Base-by-base conservation (phyloP, 441 rosid species). In the Capsella rubella region DNA sequence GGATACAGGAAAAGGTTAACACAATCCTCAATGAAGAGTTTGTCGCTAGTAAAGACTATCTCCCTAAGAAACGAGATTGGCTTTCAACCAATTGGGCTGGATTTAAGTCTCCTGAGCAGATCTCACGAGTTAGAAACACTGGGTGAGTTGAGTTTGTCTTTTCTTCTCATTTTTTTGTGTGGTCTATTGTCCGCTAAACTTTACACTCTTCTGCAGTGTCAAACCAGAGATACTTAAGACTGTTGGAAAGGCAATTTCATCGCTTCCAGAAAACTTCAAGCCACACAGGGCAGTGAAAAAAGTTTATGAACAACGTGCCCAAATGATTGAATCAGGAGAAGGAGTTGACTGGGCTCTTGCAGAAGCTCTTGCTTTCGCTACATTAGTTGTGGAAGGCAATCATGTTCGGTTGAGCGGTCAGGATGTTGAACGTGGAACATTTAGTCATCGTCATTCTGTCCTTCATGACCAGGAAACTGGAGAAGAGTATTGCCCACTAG, bases 361-460 rank as follows among this genome's bases (percentile, higher is more conserved):
- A 15, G 99, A 95, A 74, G 96, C 99, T 28, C 97, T 95, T 80
- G 97, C 97, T 42, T 91, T 95, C 70, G 97, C 95, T 67, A 91
- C 98, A 21, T 84, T 95, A 70, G 71, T 95, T 42, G 86, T 87
- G 50, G 99, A 95, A 86, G 99, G 99, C 66, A 93, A 95, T 79
- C 99, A 93, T 81, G 99, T 95, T 64, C 86, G 99, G 39, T 80
- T 95, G 89, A 95, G 99, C 27, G 99, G 98, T 35, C 99, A 96
- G 82, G 99, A 96, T 84, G 99, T 96, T 12, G 97, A 96, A 83
- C 83, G 99, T 81, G 99, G 98, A 74, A 96, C 99, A 49, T 96
- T 90, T 78, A 96, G 97, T 81, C 97, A 96, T 74, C 87, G 99
- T 37, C 99, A 93, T 83, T 79, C 99, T 4, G 90, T 91, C 16